Conservation (phyloP, 768 basidiomycete species). For the Termitomyces sp. region DNA sequence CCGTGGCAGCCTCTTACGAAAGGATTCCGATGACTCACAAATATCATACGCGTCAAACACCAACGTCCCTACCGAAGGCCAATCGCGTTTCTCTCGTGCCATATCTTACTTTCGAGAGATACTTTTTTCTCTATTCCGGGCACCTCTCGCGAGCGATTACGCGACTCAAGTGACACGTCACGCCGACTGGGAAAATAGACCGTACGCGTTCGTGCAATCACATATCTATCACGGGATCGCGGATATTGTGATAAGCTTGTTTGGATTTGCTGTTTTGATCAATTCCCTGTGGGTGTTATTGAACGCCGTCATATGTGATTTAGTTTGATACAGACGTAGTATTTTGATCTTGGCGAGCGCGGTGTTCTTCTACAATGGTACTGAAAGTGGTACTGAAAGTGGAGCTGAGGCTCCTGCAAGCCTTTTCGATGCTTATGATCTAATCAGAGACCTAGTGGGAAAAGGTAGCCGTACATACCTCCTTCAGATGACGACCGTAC, state of each 20-base stretch:
- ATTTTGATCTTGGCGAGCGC: slow-evolving; percentile 80
- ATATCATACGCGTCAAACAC: slow-evolving; percentile 4
- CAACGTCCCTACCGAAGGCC: neutral
- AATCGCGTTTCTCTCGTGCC: neutral
- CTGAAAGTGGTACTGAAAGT: slow-evolving; percentile 15
- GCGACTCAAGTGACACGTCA: slow-evolving; percentile 37
- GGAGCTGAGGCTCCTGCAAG: slow-evolving; percentile 1
- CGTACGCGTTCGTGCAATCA: slow-evolving; percentile 46
- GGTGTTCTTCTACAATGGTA: slow-evolving; percentile 60
- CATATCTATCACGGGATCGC: slow-evolving; percentile 63
- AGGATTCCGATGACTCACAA: slow-evolving; percentile 4
- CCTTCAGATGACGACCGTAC: neutral
- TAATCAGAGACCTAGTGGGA: slow-evolving; percentile 66
- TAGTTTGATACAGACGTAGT: slow-evolving; percentile 26
- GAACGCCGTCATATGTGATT: slow-evolving; percentile 1
- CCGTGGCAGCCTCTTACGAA: slow-evolving; percentile 9
- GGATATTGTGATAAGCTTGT: slow-evolving; percentile 62
- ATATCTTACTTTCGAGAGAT: slow-evolving; percentile 18
- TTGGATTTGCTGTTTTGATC: slow-evolving; percentile 84
- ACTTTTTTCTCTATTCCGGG: slow-evolving; percentile 29
- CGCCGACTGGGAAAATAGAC: slow-evolving; percentile 51
- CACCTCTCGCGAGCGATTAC: slow-evolving; percentile 27
- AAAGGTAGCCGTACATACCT: slow-evolving; percentile 36
- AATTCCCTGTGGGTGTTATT: slow-evolving; percentile 62
- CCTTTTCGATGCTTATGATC: slow-evolving; percentile 33